These are phyloP conservation scores for Nitzschia sp. DNA, from an alignment of 108 stramenopile genomes.

Conservation along the genomic window DNA sequence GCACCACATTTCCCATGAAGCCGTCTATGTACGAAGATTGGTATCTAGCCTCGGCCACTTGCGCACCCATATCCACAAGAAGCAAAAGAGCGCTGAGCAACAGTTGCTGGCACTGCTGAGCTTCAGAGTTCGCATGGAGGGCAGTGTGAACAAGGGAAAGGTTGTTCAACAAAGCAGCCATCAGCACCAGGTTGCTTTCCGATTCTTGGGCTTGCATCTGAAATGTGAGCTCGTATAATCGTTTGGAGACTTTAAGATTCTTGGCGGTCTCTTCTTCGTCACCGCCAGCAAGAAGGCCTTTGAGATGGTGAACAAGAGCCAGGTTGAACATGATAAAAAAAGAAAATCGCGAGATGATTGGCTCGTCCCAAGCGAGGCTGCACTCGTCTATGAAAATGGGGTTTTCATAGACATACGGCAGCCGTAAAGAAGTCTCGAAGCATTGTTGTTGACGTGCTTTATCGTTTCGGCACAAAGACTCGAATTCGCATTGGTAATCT, in stretches of 20 bases:
- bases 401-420: constrained; percentile 2
- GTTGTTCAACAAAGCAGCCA: constrained; percentile 11
- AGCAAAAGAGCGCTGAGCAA: constrained; percentile 7
- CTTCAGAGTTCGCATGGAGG: background rate
- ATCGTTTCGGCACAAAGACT: background rate
- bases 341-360: background rate
- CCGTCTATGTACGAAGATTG: background rate
- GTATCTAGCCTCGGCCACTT: background rate
- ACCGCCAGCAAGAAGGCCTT: background rate
- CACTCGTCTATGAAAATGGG: background rate
- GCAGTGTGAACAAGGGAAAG: constrained; percentile 3
- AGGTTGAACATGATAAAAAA: constrained; percentile 20
- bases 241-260: background rate
- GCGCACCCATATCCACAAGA: background rate
- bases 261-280: background rate
- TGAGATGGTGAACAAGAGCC: constrained; percentile 8
- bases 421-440: no score
- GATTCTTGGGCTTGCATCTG: background rate
- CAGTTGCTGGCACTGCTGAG: constrained; percentile 4
- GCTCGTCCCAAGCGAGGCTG: background rate
- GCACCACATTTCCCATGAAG: constrained; percentile 16
- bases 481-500: background rate
- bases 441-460: background rate
- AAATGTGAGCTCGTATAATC: constrained; percentile 17
- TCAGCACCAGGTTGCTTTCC: constrained; percentile 13